Evolutionary conservation across 306 rosid genomes (phyloP).

Genomic region (Rubus idaeus): DNA sequence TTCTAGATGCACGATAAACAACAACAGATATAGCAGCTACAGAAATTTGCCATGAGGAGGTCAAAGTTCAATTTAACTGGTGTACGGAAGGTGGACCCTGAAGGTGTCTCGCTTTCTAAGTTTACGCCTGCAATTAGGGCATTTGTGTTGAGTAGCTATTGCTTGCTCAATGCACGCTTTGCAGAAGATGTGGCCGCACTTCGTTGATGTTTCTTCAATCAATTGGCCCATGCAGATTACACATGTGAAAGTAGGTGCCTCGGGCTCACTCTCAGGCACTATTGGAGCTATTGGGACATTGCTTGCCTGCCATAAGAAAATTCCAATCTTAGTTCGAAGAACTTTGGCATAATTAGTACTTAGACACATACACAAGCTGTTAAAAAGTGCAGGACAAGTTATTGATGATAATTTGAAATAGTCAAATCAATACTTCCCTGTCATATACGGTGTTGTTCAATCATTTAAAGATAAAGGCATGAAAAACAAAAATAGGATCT

Average conservation of each 20-base stretch:
- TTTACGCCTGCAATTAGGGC: slow-evolving; percentile 45
- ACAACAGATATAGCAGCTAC: not conserved
- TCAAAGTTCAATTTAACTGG: slow-evolving; percentile 16
- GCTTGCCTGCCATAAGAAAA: slow-evolving; percentile 13
- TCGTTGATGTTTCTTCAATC: slow-evolving; percentile 19
- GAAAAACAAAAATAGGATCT: not conserved
- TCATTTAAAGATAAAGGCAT: not conserved
- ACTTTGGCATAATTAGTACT: not conserved
- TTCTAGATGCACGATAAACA: not conserved
- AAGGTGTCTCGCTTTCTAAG: slow-evolving; percentile 31
- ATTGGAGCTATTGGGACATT: not conserved
- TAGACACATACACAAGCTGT: not conserved
- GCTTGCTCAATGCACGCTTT: slow-evolving; percentile 17
- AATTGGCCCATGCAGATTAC: slow-evolving; percentile 28
- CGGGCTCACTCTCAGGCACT: not conserved
- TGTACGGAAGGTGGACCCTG: slow-evolving; percentile 42
- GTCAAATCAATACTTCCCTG: not conserved
- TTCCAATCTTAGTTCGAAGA: not conserved
- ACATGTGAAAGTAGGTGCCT: slow-evolving; percentile 20
- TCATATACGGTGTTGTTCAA: not conserved
- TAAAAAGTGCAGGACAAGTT: not conserved
- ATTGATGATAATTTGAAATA: not conserved
- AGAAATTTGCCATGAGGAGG: not conserved
- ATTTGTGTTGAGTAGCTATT: slow-evolving; percentile 32
- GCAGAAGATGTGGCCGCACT: slow-evolving; percentile 19